Base-by-base conservation (phyloP, 208 protist genomes). In the Crithidia acanthocephali region DNA sequence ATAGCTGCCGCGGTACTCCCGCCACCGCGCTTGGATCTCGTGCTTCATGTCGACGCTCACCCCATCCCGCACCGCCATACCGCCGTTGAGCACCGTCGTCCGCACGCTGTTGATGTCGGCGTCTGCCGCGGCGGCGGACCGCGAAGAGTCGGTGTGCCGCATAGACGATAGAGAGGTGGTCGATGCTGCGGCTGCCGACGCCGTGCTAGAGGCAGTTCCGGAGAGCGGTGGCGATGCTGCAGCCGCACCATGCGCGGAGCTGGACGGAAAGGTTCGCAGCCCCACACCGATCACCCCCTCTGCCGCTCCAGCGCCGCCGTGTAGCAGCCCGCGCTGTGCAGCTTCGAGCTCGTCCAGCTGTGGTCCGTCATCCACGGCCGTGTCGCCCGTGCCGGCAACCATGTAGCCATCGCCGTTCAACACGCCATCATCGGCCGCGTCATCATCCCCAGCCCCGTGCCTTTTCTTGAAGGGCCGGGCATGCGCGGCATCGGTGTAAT, bases 1-100 rank as follows among this genome's bases (percentile, higher is more conserved):
- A 33, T 76, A 76, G 47, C 71, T 64, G 6, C 53, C 28, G 13
- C 71, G 61, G 44, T 58, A 40, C 62, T 76, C 62, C 22, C 35
- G 61, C 71, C 71, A 68, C 15, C 55, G 71, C 11, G 53, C 53
- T 44, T 76, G 62, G 52, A 63, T 53, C 11, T 59, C 35, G 1
- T 55, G 61, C 57, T 58, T 56, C 48, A 35, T 44, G 62, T 58
- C 33, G 35, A 48, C 45, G 11, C 22, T 58, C 50, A 47, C 1
- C 10, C 50, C 62, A 30, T 58, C 48, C 20, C 33, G 62, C 2
- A 25, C 35, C 2, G 13, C 48, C 42, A 68, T 28, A 8, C 30
- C 50, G 23, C 11, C 23, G 23, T 28, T 45, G 16, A 58, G 33
- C 35, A 18, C 22, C 11, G 62, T 2, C 16, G 30, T 22, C 4